A percentile compares a stretch with the other conserved stretches of the same genome.
These are phyloP conservation scores for Raffaelea ambrosiae DNA, from an alignment of 2,329 filamentous ascomycete species.

Conservation along the genomic window DNA sequence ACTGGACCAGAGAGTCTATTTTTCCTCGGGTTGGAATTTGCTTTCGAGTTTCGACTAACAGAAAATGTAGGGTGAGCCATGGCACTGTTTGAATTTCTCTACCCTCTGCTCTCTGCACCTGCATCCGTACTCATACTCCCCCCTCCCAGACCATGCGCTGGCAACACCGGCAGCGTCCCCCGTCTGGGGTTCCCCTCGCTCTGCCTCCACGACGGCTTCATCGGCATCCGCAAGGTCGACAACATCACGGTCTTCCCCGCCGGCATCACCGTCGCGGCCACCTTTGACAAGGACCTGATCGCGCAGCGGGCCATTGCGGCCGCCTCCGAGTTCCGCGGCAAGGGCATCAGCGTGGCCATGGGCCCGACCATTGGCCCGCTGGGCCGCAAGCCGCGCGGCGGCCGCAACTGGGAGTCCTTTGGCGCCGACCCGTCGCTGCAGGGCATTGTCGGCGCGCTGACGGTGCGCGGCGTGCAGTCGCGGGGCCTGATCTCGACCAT, in stretches of 20 bases:
- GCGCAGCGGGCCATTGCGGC: conserved; percentile 58
- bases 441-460: conserved; percentile 18
- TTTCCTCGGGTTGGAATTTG: no score
- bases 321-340: conserved; percentile 57
- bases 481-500: conserved; percentile 66
- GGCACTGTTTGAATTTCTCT: no score
- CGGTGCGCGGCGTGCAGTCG: conserved; percentile 20
- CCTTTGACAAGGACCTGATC: conserved; percentile 60
- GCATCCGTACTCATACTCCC: no score
- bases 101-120: no score
- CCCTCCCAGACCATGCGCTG: conserved; percentile 20
- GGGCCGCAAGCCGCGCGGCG: conserved; percentile 53
- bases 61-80: no score
- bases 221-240: conserved; percentile 24
- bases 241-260: conserved; percentile 47
- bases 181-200: conserved; percentile 33
- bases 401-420: conserved; percentile 51
- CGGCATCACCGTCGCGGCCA: conserved; percentile 60
- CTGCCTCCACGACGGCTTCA: conserved; percentile 34
- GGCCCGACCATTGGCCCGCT: conserved; percentile 50
- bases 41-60: no score
- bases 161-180: conserved; percentile 22
- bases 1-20: no score
- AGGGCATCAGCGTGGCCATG: conserved; percentile 63
- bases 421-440: conserved; percentile 23